Evolutionary conservation across 225 moss, liverwort and hornwort genomes (phyloP).

Genomic region (Pseudisothecium myosuroides): DNA sequence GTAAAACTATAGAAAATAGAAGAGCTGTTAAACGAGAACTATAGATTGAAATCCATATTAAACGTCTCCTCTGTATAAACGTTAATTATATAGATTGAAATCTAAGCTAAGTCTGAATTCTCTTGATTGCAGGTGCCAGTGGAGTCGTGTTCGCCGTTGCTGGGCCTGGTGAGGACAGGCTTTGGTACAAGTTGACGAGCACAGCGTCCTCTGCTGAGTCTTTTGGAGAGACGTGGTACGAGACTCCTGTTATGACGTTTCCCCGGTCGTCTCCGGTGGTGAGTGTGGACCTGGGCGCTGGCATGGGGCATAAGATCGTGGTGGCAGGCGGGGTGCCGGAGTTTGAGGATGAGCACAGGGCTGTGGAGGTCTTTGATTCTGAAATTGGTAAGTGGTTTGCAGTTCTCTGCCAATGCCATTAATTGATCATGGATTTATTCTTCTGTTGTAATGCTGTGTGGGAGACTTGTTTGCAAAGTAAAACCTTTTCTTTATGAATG

Average conservation of each 20-base stretch:
- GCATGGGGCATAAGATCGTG: constrained; percentile 25
- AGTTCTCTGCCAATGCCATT: background rate
- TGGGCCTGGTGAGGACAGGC: constrained; percentile 22
- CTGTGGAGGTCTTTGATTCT: constrained; percentile 46
- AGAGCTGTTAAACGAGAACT: too few species aligned
- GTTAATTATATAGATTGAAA: background rate
- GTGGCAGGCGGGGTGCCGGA: constrained; percentile 47
- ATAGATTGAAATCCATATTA: too few species aligned
- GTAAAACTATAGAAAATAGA: background rate
- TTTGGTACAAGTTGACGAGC: constrained; percentile 32
- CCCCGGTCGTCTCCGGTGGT: constrained; percentile 30
- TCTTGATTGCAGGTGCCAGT: background rate
- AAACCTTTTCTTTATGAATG: background rate
- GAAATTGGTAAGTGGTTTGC: constrained; percentile 9
- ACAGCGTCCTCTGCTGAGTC: background rate
- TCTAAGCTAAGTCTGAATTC: background rate
- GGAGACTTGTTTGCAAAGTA: background rate
- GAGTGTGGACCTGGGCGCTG: constrained; percentile 1
- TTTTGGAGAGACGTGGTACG: constrained; percentile 25
- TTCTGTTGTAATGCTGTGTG: background rate
- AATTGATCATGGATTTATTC: background rate
- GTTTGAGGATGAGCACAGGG: constrained; percentile 29
- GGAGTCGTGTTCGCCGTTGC: constrained; percentile 30
- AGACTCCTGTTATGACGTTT: constrained; percentile 23
- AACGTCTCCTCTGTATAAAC: background rate